phyloP scores from a whole-genome alignment of 140 eudicot genomes.

The Senecio squalidus region DNA sequence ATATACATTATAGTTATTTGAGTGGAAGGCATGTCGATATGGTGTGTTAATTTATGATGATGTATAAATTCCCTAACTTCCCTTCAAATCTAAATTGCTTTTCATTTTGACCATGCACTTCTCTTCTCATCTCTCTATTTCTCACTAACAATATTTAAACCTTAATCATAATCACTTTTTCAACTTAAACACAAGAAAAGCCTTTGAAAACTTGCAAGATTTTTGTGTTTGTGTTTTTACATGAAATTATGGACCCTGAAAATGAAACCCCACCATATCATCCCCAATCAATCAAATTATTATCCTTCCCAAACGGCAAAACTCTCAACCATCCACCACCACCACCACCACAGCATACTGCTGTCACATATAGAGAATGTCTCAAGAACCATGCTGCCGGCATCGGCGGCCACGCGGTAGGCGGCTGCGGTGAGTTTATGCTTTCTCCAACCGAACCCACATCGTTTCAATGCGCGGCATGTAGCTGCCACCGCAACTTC shows the following conservation, averaged over 20 bases:
- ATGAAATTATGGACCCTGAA: conserved; percentile 28
- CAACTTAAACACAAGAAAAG: conserved; percentile 18
- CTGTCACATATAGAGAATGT: conserved; percentile 51
- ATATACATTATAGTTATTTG: neutral
- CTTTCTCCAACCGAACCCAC: conserved; percentile 48
- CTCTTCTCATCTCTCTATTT: conserved; percentile 12
- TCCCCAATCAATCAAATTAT: conserved; percentile 29
- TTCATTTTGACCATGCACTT: conserved; percentile 27
- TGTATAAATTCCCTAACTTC: conserved; percentile 19
- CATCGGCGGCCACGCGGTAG: conserved; percentile 83
- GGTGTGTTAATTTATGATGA: neutral
- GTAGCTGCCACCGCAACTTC: conserved; percentile 96
- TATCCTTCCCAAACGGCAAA: conserved; percentile 28
- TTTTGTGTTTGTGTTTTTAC: neutral
- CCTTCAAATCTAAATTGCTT: conserved; percentile 19
- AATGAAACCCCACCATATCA: conserved; percentile 52
- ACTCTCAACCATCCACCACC: neutral
- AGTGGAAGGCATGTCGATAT: neutral
- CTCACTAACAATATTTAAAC: conserved; percentile 8
- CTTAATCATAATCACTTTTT: neutral
- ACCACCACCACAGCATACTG: conserved; percentile 22
- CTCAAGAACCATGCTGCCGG: conserved; percentile 75
- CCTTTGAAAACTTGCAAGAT: neutral
- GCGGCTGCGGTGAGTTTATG: conserved; percentile 92
- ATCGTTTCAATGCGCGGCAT: conserved; percentile 73